Evolutionary conservation across 768 basidiomycete species (phyloP).

Genomic region (Tylopilus felleus): DNA sequence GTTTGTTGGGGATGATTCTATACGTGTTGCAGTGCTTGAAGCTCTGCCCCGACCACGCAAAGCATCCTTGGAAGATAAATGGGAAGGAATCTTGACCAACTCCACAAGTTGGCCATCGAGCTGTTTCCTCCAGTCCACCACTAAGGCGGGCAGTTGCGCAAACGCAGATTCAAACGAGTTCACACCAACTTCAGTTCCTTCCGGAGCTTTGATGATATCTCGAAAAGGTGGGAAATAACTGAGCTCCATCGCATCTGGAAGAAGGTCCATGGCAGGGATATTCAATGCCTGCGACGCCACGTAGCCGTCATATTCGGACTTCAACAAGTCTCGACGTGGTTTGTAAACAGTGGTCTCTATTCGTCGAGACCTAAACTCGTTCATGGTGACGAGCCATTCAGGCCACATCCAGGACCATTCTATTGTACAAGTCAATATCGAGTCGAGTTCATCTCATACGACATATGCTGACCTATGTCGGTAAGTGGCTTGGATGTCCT

Average conservation of each 20-base stretch:
- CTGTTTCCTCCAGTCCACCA: conserved; percentile 1
- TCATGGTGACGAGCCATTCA: not conserved
- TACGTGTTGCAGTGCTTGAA: too few species aligned
- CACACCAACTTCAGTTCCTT: not conserved
- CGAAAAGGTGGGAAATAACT: not conserved
- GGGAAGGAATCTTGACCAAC: not conserved
- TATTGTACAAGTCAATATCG: not conserved
- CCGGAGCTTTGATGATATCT: not conserved
- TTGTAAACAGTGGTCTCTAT: not conserved
- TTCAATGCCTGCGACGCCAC: not conserved
- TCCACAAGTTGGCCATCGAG: not conserved
- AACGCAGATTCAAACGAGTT: conserved; percentile 7
- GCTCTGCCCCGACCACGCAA: too few species aligned
- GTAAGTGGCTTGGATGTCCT: conserved; percentile 6
- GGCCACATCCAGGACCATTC: conserved; percentile 3
- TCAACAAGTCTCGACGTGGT: not conserved
- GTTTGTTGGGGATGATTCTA: too few species aligned
- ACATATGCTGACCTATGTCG: not conserved
- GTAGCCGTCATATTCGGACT: not conserved
- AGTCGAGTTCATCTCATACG: too few species aligned
- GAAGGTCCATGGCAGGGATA: not conserved
- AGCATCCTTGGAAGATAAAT: too few species aligned
- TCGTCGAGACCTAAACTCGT: not conserved
- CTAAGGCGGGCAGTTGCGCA: not conserved
- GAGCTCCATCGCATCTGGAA: not conserved